Evolutionary conservation across 2,329 filamentous ascomycete species (phyloP), one percentile per base, ranked within the genome.

Genomic region (Aspergillus felis): DNA sequence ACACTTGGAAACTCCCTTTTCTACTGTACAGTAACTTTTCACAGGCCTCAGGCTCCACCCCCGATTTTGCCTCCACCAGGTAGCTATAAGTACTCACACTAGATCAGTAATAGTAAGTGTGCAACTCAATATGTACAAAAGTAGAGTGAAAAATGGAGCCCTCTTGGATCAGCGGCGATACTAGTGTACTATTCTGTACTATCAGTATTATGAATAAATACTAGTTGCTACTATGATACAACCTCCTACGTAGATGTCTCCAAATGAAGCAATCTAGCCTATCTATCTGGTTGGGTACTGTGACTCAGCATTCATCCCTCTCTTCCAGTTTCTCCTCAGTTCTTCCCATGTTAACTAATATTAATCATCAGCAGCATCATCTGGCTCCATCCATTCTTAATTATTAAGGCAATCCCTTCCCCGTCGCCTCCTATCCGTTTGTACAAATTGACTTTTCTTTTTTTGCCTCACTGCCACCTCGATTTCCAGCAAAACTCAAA

Each of bases 41-140:
- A 38, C 5, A 56, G 17, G 54, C 28, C 28, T 32, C 9, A 32
- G 50, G n/a, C 56, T 58, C 55, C 58, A 62, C 60, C 44, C 53
- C 50, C 51, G 49, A 50, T 53, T 57, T 57, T 55, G 56, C 56
- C 56, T 57, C 57, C 57, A 56, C 50, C 41, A 14, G 41, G 41
- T 44, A 14, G 29, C 29, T 35, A 14, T 14, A 44, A 29, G 35
- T 29, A 17, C 50, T 46, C 22, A 29, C 14, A 44, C 28, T 50
- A 50, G 24, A 24, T 29, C 28, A 42, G 14, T 32, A 42, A 44
- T 47, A 29, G 42, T 52, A 41, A 38, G 20, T 38, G 41, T 22
- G n/a, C 12, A 44, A 35, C 14, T 17, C 32, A 17, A 38, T 38
- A 38, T 17, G 14, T 38, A 38, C 14, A 17, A 17, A 38, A 38